phyloP scores from a whole-genome alignment of 306 rosid species.

The Pyrus betulifolia region DNA sequence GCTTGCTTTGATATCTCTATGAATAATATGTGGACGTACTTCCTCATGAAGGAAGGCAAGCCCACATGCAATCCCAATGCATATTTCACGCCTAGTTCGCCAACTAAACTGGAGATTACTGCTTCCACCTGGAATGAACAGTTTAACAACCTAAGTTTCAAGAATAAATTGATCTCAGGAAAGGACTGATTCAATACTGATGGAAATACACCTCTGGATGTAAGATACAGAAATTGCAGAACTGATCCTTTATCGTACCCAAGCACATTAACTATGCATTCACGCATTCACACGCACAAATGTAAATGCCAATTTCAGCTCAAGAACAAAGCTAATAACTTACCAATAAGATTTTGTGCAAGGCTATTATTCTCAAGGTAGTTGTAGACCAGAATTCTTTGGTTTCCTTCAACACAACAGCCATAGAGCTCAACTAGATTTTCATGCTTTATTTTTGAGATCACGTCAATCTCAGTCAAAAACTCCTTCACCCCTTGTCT shows the following conservation, averaged over 20 bases:
- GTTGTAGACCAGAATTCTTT: constrained; percentile 83
- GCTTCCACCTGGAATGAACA: constrained; percentile 45
- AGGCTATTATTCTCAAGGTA: constrained; percentile 95
- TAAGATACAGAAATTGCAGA: neutral
- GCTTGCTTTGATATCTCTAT: constrained; percentile 97
- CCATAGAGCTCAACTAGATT: constrained; percentile 89
- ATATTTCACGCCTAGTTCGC: constrained; percentile 48
- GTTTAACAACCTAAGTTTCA: constrained; percentile 4
- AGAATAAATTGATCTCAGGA: neutral
- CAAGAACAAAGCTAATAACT: constrained; percentile 3
- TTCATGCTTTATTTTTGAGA: constrained; percentile 76
- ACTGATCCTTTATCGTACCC: neutral
- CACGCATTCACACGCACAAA: neutral
- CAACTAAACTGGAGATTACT: constrained; percentile 51
- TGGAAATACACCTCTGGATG: neutral
- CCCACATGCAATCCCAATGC: constrained; percentile 74
- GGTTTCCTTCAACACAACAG: constrained; percentile 71
- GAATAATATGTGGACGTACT: constrained; percentile 75
- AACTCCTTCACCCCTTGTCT: constrained; percentile 88
- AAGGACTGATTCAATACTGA: neutral
- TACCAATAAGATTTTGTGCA: constrained; percentile 77
- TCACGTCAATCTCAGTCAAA: constrained; percentile 86
- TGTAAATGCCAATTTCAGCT: neutral
- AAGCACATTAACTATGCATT: neutral
- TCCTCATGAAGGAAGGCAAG: constrained; percentile 89